Conservation (phyloP, 768 basidiomycete species). For the Wakefieldia striispora region DNA sequence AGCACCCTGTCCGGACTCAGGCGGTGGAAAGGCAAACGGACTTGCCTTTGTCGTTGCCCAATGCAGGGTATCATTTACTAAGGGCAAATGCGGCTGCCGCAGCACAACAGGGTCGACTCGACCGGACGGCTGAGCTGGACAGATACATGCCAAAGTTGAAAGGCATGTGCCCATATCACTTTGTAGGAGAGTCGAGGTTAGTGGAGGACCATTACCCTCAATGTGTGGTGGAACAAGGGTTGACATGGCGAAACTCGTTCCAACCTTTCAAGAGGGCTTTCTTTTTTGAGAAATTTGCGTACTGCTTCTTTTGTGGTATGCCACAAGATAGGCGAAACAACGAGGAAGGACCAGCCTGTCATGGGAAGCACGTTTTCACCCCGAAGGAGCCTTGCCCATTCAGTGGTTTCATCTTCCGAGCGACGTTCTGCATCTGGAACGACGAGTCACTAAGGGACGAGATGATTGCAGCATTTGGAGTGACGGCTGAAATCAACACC, state of each 20-base stretch:
- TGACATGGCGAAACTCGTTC: too few relatives aligned
- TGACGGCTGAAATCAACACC: too few relatives aligned
- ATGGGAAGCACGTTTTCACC: accelerated
- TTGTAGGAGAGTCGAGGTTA: not conserved
- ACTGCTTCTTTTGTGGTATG: not conserved
- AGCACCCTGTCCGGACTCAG: too few relatives aligned
- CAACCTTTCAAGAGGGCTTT: not conserved
- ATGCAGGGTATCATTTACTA: too few relatives aligned
- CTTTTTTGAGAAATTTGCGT: not conserved
- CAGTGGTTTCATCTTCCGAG: not conserved
- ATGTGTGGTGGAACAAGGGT: too few relatives aligned
- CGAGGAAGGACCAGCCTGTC: not conserved
- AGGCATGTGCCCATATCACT: constrained; percentile 8
- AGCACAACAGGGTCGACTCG: not conserved
- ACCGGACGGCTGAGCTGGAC: not conserved
- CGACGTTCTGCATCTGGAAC: not conserved
- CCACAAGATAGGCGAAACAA: not conserved
- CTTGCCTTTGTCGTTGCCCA: too few relatives aligned
- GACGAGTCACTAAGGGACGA: not conserved
- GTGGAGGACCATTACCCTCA: too few relatives aligned
- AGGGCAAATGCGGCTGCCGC: not conserved
- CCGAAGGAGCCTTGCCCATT: not conserved
- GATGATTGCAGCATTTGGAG: not conserved
- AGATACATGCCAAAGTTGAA: constrained; percentile 1
- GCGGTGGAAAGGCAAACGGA: too few relatives aligned